Evolutionary conservation across 495 filamentous ascomycete species (phyloP).

Genomic region (Penicillium fimorum): DNA sequence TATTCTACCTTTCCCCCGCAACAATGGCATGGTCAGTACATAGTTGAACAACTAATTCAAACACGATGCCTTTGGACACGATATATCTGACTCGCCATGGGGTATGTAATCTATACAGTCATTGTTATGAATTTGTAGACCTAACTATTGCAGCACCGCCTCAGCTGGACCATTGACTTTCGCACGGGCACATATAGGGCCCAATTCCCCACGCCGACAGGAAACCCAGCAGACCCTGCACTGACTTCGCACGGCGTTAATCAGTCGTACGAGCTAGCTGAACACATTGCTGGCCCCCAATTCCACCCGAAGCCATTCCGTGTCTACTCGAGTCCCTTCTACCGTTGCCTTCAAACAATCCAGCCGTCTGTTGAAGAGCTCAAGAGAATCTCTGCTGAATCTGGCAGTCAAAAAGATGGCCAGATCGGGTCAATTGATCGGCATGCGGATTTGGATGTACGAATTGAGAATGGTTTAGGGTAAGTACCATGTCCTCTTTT

Average conservation of each 20-base stretch:
- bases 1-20: constrained; percentile 27
- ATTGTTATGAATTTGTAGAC: constrained; percentile 14
- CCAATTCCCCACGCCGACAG: constrained; percentile 73
- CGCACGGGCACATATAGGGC: constrained; percentile 69
- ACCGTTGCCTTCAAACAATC: constrained; percentile 89
- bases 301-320: constrained; percentile 62
- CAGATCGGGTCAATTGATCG: constrained; percentile 18
- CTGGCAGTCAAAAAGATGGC: not conserved
- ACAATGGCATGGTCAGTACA: not conserved
- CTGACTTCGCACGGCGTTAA: constrained; percentile 80
- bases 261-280: constrained; percentile 77
- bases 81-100: constrained; percentile 88
- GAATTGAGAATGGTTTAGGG: constrained; percentile 74
- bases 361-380: constrained; percentile 61
- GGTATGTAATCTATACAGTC: constrained; percentile 52
- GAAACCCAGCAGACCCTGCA: constrained; percentile 81
- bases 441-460: constrained; percentile 47
- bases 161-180: constrained; percentile 80
- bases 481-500: constrained; percentile 24
- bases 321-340: constrained; percentile 85
- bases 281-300: constrained; percentile 55
- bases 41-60: not conserved
- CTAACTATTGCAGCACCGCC: constrained; percentile 66
- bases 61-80: constrained; percentile 59
- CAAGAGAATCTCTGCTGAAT: constrained; percentile 26